Percentiles rank a stretch among this genome's conserved stretches.
phyloP scores from a whole-genome alignment of 2,329 filamentous ascomycete species.

The Tolypocladium pustulatum region DNA sequence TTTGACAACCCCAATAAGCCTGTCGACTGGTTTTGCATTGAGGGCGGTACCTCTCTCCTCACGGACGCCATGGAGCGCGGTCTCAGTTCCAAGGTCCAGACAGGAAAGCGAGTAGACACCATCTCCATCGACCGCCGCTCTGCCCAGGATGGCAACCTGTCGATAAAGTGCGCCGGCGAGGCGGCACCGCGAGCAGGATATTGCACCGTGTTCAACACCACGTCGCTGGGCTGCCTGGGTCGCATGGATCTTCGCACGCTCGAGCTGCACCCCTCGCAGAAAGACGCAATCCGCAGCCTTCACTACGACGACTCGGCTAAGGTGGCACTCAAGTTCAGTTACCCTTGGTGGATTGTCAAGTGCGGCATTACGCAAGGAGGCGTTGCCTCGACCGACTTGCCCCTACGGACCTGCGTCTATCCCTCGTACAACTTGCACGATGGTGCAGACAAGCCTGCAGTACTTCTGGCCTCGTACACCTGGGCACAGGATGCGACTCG shows the following conservation, averaged over 20 bases:
- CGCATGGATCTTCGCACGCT: background rate
- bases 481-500: background rate
- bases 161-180: background rate
- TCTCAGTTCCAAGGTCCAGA: background rate
- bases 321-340: background rate
- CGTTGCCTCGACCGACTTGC: background rate
- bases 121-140: background rate
- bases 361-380: background rate
- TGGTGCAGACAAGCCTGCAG: background rate
- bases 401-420: background rate
- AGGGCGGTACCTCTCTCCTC: background rate
- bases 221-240: background rate
- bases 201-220: background rate
- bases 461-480: background rate
- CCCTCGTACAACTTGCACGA: background rate
- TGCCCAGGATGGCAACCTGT: background rate
- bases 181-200: background rate
- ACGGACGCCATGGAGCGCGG: conserved; percentile 30
- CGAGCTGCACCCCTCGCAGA: background rate
- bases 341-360: background rate
- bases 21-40: conserved; percentile 1
- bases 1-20: conserved; percentile 12
- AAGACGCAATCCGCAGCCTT: background rate
- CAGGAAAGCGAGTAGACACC: background rate
- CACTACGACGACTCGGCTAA: background rate